These are phyloP conservation scores for Verticillium dahliae DNA, from an alignment of 2,329 filamentous ascomycete species.

Conservation along the genomic window DNA sequence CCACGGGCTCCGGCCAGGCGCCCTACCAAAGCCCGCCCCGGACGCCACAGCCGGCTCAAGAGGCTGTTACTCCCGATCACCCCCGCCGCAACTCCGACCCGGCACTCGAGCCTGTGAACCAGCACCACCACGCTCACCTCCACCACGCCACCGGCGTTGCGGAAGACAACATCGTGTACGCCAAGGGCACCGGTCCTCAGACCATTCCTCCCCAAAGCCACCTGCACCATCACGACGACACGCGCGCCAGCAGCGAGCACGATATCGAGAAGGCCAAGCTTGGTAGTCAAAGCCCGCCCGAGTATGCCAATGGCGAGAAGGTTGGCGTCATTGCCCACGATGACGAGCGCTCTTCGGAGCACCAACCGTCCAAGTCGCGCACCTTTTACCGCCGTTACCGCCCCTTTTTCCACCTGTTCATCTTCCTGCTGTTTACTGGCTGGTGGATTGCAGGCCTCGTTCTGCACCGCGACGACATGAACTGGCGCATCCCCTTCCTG, in stretches of 20 bases:
- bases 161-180: conserved; percentile 40
- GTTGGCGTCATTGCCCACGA: conserved; percentile 21
- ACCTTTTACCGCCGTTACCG: conserved; percentile 37
- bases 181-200: conserved; percentile 27
- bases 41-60: conserved; percentile 1
- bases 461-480: conserved; percentile 63
- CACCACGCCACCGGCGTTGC: conserved; percentile 30
- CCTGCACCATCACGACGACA: conserved; percentile 14
- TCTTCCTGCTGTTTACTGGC: conserved; percentile 38
- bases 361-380: conserved; percentile 17
- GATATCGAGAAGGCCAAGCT: conserved; percentile 17
- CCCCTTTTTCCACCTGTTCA: conserved; percentile 37
- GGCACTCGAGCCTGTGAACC: conserved; percentile 28
- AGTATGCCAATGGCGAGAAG: conserved; percentile 35
- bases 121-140: conserved; percentile 36
- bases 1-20: not conserved
- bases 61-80: not conserved
- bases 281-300: conserved; percentile 19
- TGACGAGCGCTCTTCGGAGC: conserved; percentile 13
- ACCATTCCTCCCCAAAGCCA: conserved; percentile 29
- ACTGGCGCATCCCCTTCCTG: conserved; percentile 81
- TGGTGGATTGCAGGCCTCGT: conserved; percentile 77
- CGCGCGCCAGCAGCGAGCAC: conserved; percentile 28
- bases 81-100: conserved; percentile 22
- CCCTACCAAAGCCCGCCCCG: conserved; percentile 3